These are phyloP conservation scores for Cryptosporidium ubiquitum DNA, from an alignment of 169 alveolate genomes.

Conservation along the genomic window DNA sequence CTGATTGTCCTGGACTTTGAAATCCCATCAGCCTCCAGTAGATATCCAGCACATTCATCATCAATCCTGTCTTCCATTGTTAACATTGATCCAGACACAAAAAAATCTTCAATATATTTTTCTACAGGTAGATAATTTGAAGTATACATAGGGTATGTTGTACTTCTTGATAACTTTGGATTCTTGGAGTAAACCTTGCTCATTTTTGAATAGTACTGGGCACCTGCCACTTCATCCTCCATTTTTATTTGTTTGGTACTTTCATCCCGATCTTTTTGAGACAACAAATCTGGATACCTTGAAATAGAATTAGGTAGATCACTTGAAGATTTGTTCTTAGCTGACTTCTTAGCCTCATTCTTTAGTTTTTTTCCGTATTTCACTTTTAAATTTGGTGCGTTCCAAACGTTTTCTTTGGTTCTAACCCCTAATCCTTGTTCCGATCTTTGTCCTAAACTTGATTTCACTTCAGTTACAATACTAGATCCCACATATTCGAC, in stretches of 20 bases:
- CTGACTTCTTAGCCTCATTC: not conserved
- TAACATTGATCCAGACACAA: slow-evolving; percentile 35
- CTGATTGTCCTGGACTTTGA: slow-evolving; percentile 15
- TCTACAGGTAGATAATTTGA: slow-evolving; percentile 10
- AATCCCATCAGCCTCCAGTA: slow-evolving; percentile 28
- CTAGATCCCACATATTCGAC: slow-evolving; percentile 5
- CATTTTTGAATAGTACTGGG: slow-evolving; percentile 42
- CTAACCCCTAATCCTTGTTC: not conserved
- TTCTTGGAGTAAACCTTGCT: slow-evolving; percentile 19
- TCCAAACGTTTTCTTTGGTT: not conserved
- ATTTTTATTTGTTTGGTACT: not conserved
- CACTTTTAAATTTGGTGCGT: too few relatives aligned
- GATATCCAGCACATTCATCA: slow-evolving; percentile 58
- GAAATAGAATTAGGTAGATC: slow-evolving; percentile 6
- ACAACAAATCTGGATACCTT: slow-evolving; percentile 13
- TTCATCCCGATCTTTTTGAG: not conserved
- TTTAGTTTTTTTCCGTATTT: not conserved
- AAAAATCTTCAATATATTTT: slow-evolving; percentile 10
- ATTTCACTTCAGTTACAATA: slow-evolving; percentile 15
- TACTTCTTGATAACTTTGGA: not conserved
- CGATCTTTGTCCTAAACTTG: not conserved
- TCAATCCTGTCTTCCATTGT: slow-evolving; percentile 30
- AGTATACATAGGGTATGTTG: not conserved
- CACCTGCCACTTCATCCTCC: slow-evolving; percentile 29
- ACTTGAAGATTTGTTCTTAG: not conserved